phyloP scores from a whole-genome alignment of 2,329 filamentous ascomycete genomes.

The Talaromyces funiculosus region DNA sequence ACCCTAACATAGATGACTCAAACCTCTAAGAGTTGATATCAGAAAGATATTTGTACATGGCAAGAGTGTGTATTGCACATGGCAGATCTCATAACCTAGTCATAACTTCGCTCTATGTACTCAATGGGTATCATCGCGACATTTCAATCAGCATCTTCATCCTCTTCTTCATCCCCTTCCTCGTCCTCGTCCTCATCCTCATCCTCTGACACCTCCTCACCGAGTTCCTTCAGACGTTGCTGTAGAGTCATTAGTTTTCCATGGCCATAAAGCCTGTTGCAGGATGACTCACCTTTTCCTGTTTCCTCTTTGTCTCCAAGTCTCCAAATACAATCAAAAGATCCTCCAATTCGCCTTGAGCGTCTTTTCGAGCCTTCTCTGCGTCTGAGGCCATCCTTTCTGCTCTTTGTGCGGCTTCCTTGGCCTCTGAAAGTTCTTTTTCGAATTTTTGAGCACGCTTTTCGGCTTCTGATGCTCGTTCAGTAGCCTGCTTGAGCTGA shows the following conservation, averaged over 20 bases:
- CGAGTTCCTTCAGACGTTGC: constrained; percentile 59
- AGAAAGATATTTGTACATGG: neutral
- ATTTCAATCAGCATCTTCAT: constrained; percentile 27
- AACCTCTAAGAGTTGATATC: neutral
- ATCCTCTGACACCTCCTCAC: constrained; percentile 68
- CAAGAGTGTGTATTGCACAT: neutral
- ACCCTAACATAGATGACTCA: neutral
- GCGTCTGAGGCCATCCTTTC: constrained; percentile 41
- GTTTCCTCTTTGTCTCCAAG: constrained; percentile 67
- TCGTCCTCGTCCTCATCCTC: constrained; percentile 62
- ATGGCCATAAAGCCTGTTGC: neutral
- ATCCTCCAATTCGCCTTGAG: constrained; percentile 72
- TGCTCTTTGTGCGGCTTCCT: constrained; percentile 25
- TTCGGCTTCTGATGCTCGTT: constrained; percentile 34
- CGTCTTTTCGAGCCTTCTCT: constrained; percentile 57
- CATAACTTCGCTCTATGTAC: constrained; percentile 10
- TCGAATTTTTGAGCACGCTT: constrained; percentile 20
- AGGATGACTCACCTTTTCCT: constrained; percentile 60
- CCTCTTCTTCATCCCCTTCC: constrained; percentile 47
- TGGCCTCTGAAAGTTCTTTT: constrained; percentile 19
- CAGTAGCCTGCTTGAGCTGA: constrained; percentile 42
- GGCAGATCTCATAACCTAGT: neutral
- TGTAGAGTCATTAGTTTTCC: constrained; percentile 38
- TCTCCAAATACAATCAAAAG: constrained; percentile 76
- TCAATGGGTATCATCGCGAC: constrained; percentile 11